phyloP scores from a whole-genome alignment of 441 rosid genomes.

The Mallotus japonicus region DNA sequence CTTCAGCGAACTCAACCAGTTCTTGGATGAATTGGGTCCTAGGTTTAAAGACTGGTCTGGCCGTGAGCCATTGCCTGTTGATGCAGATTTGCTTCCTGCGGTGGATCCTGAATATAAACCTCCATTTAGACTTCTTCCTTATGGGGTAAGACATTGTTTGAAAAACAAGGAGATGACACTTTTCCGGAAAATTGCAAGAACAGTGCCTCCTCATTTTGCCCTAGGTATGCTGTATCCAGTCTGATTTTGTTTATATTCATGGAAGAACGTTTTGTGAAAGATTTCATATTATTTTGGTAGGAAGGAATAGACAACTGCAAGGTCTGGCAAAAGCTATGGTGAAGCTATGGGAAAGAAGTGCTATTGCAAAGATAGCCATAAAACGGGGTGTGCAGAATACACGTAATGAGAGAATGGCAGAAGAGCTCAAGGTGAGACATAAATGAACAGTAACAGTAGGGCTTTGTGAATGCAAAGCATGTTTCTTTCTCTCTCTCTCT shows the following conservation, averaged over 20 bases:
- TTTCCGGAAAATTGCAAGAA: constrained; percentile 68
- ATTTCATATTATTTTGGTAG: constrained; percentile 34
- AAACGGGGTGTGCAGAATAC: constrained; percentile 82
- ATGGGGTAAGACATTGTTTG: constrained; percentile 56
- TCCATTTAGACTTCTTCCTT: constrained; percentile 76
- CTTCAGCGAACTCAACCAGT: constrained; percentile 51
- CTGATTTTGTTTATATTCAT: constrained; percentile 5
- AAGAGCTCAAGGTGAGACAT: constrained; percentile 72
- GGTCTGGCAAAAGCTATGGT: constrained; percentile 85
- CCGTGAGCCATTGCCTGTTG: constrained; percentile 80
- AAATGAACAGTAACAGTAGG: background rate
- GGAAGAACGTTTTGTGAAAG: constrained; percentile 17
- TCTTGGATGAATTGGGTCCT: constrained; percentile 84
- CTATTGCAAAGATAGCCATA: constrained; percentile 84
- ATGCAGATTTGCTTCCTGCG: constrained; percentile 83
- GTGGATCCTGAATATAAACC: constrained; percentile 58
- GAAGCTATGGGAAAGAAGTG: constrained; percentile 81
- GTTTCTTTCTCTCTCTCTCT: background rate
- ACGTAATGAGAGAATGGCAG: constrained; percentile 90
- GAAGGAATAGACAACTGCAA: constrained; percentile 79
- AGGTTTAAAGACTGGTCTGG: constrained; percentile 90
- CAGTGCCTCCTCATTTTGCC: constrained; percentile 81
- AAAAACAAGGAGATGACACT: constrained; percentile 58
- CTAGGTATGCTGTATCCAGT: constrained; percentile 45
- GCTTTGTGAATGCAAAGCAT: background rate